Evolutionary conservation across 345 rosid species (phyloP), one percentile per base, ranked within the genome.

Genomic region (Diplotaxis tenuifolia): DNA sequence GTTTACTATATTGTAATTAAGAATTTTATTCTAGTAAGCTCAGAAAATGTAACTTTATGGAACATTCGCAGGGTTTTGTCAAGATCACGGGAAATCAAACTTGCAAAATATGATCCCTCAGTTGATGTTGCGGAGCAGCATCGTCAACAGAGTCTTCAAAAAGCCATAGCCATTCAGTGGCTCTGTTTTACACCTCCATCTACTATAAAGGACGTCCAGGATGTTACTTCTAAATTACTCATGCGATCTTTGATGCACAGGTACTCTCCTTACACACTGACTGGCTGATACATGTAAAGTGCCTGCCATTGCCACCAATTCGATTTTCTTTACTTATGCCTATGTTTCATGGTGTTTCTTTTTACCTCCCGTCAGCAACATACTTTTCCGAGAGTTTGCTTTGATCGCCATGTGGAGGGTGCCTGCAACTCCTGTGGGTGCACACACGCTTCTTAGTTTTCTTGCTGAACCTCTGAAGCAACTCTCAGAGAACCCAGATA

Each of bases 401-500:
- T 77, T 95, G 79, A 87, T 95, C 75, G 89, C 99, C 65, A 88
- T 95, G 96, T 95, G 99, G 99, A 87, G 99, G 80, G 94, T 91
- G 59, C 99, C 99, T 58, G 89, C 86, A 72, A 86, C 89, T 89
- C 99, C 99, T 28, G 86, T 95, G 22, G 99, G 99, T 79, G 96
- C 99, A 42, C 97, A 95, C 75, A 74, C 82, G 28, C 83, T 95
- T 75, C 93, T 92, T 74, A 84, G 97, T 87, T 83, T 87, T 67
- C 96, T 92, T 82, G 99, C 99, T 65, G 99, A 95, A 79, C 99
- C 99, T 73, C 77, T 95, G 82, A 95, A 95, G 86, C 97, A 88
- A 81, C 89, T 92, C 64, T 87, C 93, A n/a, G 96, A 90, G 82
- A 78, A 79, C 72, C 86, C 87, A 65, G 82, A 83, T 70, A 77